These are phyloP conservation scores for Penicillium psychrofluorescens DNA, from an alignment of 495 filamentous ascomycete species.

Conservation along the genomic window DNA sequence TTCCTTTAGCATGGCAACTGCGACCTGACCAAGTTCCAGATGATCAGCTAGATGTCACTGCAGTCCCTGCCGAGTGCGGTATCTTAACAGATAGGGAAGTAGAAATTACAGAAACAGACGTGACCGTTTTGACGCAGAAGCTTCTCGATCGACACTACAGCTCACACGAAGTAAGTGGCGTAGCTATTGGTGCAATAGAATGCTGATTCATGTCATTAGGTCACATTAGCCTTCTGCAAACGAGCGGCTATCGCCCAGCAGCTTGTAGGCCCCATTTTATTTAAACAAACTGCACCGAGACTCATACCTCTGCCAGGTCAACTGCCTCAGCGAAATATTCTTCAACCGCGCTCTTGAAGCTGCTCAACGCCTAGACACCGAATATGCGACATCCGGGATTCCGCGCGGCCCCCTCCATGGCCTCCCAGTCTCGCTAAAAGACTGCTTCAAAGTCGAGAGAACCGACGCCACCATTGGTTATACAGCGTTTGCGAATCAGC, in stretches of 20 bases:
- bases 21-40: not conserved
- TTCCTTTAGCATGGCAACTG: not conserved
- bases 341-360: not conserved
- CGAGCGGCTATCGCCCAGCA: not conserved
- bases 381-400: not conserved
- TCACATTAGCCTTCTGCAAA: conserved; percentile 1
- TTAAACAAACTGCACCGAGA: too few species aligned
- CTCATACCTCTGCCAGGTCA: not conserved
- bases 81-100: not conserved
- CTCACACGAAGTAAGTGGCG: not conserved
- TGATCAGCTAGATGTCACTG: conserved; percentile 1
- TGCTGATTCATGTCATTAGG: not conserved
- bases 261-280: not conserved
- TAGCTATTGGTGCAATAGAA: too few species aligned
- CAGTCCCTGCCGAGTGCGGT: not conserved
- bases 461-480: conserved; percentile 42
- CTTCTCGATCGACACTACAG: not conserved
- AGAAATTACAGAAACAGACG: not conserved
- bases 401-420: conserved; percentile 31
- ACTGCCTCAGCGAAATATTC: not conserved
- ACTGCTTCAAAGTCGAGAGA: conserved; percentile 48
- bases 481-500: conserved; percentile 30
- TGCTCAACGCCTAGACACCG: not conserved
- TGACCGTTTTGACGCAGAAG: not conserved
- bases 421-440: conserved; percentile 49